phyloP scores from a whole-genome alignment of 2,329 filamentous ascomycete genomes.

The Aaosphaeria arxii region DNA sequence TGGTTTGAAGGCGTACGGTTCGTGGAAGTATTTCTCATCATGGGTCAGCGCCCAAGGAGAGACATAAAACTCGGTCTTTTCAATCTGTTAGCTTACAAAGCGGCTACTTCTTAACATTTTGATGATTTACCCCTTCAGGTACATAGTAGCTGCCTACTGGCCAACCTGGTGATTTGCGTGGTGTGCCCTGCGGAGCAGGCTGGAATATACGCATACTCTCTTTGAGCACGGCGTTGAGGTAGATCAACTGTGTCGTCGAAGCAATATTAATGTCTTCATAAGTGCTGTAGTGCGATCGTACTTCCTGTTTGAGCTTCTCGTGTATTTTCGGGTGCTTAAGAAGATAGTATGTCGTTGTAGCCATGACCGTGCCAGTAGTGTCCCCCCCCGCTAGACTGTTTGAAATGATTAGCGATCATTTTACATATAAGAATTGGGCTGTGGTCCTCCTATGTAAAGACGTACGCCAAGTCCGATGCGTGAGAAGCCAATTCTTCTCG shows the following conservation, averaged over 20 bases:
- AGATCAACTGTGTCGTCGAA: conserved; percentile 9
- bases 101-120: neutral
- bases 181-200: conserved; percentile 1
- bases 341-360: conserved; percentile 8
- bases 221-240: conserved; percentile 19
- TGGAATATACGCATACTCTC: conserved; percentile 22
- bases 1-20: conserved; percentile 19
- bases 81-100: neutral
- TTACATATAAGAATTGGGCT: neutral
- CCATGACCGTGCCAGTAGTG: conserved; percentile 10
- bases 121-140: conserved; percentile 1
- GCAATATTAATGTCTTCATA: conserved; percentile 5
- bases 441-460: conserved; percentile 1
- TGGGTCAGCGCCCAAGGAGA: conserved; percentile 11
- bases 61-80: conserved; percentile 6
- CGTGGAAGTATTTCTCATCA: conserved; percentile 13
- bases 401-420: conserved; percentile 1
- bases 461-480: conserved; percentile 6
- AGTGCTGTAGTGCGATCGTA: conserved; percentile 1
- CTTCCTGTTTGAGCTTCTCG: conserved; percentile 1
- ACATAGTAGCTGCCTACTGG: conserved; percentile 8
- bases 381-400: conserved; percentile 12
- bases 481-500: conserved; percentile 13
- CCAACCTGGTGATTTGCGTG: conserved; percentile 5
- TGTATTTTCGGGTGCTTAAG: conserved; percentile 1